phyloP scores from a whole-genome alignment of 208 protist genomes.

The Trypanosoma platydactyli region DNA sequence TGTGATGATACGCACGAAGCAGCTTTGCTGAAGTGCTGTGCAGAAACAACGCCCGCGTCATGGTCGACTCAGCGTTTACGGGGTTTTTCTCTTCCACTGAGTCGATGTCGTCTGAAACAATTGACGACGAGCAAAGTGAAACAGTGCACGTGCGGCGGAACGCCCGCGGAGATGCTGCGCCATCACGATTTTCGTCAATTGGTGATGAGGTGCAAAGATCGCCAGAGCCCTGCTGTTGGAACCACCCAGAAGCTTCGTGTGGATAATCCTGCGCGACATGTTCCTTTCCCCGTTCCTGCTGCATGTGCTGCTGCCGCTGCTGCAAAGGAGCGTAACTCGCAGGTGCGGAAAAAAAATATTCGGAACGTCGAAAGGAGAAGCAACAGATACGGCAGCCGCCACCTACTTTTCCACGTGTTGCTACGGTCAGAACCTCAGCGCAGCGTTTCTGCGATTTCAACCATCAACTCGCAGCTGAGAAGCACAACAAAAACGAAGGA shows the following conservation, averaged over 20 bases:
- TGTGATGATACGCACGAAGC: conserved; percentile 37
- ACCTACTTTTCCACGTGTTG: background rate
- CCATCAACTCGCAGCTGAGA: too few relatives aligned
- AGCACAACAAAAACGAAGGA: too few relatives aligned
- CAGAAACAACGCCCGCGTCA: conserved; percentile 11
- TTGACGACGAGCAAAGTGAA: background rate
- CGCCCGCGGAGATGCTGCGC: background rate
- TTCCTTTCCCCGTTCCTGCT: background rate
- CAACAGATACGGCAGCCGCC: background rate
- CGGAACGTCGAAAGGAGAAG: background rate
- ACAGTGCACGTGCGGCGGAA: background rate
- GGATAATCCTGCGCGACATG: background rate
- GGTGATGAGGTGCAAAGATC: too few relatives aligned
- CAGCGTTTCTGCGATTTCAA: too few relatives aligned
- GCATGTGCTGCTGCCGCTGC: background rate
- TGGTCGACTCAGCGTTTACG: conserved; percentile 16
- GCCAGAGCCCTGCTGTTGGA: too few relatives aligned
- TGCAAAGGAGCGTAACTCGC: background rate
- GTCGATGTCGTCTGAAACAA: background rate
- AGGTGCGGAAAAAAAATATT: background rate
- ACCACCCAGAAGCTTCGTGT: background rate
- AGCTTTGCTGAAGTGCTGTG: conserved; percentile 21
- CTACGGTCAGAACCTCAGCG: background rate
- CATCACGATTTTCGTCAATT: too few relatives aligned
- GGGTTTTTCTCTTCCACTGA: conserved; percentile 27